Evolutionary conservation across 805 yeast genomes (phyloP).

Genomic region (Monosporozyma solicola): DNA sequence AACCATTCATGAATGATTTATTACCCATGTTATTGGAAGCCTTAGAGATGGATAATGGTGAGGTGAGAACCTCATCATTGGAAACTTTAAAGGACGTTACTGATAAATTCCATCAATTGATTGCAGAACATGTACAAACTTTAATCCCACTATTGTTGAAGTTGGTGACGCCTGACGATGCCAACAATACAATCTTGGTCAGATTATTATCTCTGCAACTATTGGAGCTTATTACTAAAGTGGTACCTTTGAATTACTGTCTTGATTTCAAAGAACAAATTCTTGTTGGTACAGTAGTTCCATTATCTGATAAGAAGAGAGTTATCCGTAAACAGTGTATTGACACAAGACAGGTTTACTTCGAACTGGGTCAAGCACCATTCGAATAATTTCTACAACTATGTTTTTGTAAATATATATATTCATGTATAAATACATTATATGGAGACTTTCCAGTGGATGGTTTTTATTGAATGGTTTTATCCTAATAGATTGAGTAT

Average conservation of each 20-base stretch:
- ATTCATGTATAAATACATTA: no score
- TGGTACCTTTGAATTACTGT: conserved; percentile 35
- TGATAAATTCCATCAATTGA: conserved; percentile 44
- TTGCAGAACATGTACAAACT: conserved; percentile 45
- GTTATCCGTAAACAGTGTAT: conserved; percentile 66
- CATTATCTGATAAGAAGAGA: conserved; percentile 68
- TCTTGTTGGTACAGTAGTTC: conserved; percentile 38
- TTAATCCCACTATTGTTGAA: conserved; percentile 48
- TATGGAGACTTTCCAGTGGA: background rate
- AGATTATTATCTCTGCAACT: conserved; percentile 51
- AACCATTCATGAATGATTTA: conserved; percentile 53
- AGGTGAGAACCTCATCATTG: conserved; percentile 52
- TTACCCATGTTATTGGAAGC: conserved; percentile 69
- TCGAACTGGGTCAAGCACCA: conserved; percentile 40
- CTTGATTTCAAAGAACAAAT: conserved; percentile 45
- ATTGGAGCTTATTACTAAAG: conserved; percentile 38
- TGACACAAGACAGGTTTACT: conserved; percentile 70
- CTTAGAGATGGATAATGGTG: conserved; percentile 37
- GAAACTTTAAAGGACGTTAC: conserved; percentile 49
- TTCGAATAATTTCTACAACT: conserved; percentile 15
- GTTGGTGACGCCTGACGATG: conserved; percentile 14
- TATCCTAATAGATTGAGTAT: background rate
- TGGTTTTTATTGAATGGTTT: background rate
- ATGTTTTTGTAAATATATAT: no score
- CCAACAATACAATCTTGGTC: conserved; percentile 38